Base-by-base conservation (phyloP, 768 basidiomycete genomes). In the Calocera cornea region DNA sequence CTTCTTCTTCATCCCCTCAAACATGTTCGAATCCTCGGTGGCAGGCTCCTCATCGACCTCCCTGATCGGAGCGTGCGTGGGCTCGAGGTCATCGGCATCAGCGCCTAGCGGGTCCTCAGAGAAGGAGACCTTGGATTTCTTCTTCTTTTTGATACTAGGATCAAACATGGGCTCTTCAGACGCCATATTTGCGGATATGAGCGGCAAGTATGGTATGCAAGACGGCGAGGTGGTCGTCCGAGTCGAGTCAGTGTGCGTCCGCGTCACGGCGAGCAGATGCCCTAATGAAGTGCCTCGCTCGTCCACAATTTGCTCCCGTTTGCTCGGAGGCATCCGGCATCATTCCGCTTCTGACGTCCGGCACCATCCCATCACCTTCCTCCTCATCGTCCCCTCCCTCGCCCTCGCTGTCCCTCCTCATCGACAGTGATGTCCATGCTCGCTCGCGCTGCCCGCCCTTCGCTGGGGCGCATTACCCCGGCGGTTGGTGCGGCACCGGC, bases 1-100 rank as follows among this genome's bases (percentile, higher is more conserved):
- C 83, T 89, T 92, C 83, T 90, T 92, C 70, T 83, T 82, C 75
- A 91, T 74, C 74, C 90, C 91, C 1, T 87, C 89, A 74, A 92
- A 92, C 87, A 92, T 89, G 60, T 87, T 82, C 76, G 91, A 89
- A 0, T 87, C 87, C 71, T 85, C 86, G 36, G 64, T 41, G 54
- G 38, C 49, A 16, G n/a, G 33, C 38, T 34, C 68, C 27, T 64
- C 49, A 31, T 72, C 76, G 27, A 31, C 27, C 27, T 60, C 54
- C 54, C 31, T 60, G 2, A 33, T 16, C 2, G 54, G 54, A 16
- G 31, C 54, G 27, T 60, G 11, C 7, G 54, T 60, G 10, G 54
- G 54, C 22, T 60, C 54, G 5, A 60, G 31, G 27, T 60, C 90
- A 75, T 92, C 90, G 38, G 86, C 88, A 41, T 89, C 90, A 68